Evolutionary conservation across 352 stramenopile species (phyloP).

Genomic region (Globisporangium heterothallicum): DNA sequence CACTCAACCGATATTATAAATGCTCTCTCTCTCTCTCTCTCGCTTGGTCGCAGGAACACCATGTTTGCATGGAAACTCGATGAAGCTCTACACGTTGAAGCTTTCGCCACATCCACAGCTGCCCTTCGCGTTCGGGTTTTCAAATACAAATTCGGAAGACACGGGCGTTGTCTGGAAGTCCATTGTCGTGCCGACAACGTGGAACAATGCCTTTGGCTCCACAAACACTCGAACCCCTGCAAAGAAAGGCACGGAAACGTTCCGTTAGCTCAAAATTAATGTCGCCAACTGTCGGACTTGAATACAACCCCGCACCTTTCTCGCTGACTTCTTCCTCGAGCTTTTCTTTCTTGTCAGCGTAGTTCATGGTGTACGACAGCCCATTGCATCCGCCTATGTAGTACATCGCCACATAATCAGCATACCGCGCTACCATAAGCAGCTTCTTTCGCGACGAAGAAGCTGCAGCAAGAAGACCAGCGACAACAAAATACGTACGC

Average conservation of each 20-base stretch:
- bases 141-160: constrained; percentile 98
- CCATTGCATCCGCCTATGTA: constrained; percentile 95
- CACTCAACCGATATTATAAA: not conserved
- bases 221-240: constrained; percentile 96
- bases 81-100: constrained; percentile 94
- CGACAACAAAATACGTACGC: constrained; percentile 54
- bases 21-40: constrained; percentile 12
- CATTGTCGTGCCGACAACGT: constrained; percentile 98
- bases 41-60: no score
- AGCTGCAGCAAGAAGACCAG: not conserved
- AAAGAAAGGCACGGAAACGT: not conserved
- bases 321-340: constrained; percentile 93
- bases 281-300: no score
- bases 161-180: constrained; percentile 98
- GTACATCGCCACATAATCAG: not conserved
- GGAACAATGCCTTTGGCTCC: constrained; percentile 98
- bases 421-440: not conserved
- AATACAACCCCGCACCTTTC: constrained; percentile 51
- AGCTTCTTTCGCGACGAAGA: not conserved
- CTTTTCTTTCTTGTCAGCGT: constrained; percentile 93
- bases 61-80: constrained; percentile 2
- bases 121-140: constrained; percentile 99
- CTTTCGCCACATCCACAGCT: constrained; percentile 98
- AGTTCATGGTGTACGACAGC: constrained; percentile 99
- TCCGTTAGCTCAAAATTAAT: constrained; percentile 2